Evolutionary conservation across 257 asterid genomes (phyloP), one percentile per base, ranked within the genome.

Genomic region (Rehmannia glutinosa): DNA sequence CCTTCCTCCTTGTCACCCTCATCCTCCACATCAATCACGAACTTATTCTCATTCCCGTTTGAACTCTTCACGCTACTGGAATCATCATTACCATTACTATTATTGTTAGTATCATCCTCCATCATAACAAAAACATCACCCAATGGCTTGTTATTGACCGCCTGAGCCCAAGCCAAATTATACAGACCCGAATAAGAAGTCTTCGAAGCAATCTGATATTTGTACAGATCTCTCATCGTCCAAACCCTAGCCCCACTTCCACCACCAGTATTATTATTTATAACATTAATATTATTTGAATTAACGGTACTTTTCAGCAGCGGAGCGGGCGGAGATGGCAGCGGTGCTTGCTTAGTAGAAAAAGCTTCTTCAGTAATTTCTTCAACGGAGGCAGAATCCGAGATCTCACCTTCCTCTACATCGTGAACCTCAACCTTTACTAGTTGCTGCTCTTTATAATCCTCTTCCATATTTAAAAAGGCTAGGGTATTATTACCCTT

Each of bases 101-200:
- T 71, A 51, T 66, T 81, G 9, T 81, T 76, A 17, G 56, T 58
- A 9, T 56, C 66, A 30, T 71, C 78, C 66, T 78, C 82, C 88
- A 75, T 79, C 96, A 88, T 87, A 51, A 79, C 92, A 5, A 91
- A 66, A 80, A 78, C 84, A 69, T 84, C 96, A 54, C 83, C 94
- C 53, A 91, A 42, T 19, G 97, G 92, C 82, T 86, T 94, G 76
- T 91, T 94, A 80, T 85, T 90, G 32, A 94, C 99, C 0, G 96
- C 99, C 75, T 90, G 96, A 36, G 95, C 95, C 99, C 99, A 94
- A 30, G 99, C 99, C 68, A 94, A 71, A 76, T 87, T 94, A 75
- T 88, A 77, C 77, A 91, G 73, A 58, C 95, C 95, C 42, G 92
- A 63, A 56, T 85, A 82, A 8, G 82, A 84, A 64, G 85, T 74